These are phyloP conservation scores for Hypomyces perniciosus DNA, from an alignment of 2,329 filamentous ascomycete species.

Conservation along the genomic window DNA sequence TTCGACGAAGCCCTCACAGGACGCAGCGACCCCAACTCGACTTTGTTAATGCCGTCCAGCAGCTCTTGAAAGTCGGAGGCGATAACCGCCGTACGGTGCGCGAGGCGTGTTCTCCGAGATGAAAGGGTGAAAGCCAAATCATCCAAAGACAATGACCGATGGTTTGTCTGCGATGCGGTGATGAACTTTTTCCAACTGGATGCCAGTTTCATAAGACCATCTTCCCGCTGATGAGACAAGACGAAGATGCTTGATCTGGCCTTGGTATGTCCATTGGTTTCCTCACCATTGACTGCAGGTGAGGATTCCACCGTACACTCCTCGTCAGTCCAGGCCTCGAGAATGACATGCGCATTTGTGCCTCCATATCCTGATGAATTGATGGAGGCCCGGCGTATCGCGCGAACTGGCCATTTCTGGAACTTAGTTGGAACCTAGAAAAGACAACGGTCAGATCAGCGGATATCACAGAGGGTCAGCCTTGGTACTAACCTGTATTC, in stretches of 20 bases:
- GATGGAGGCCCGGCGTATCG: constrained; percentile 14
- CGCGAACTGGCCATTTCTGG: constrained; percentile 12
- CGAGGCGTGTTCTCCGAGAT: constrained; percentile 4
- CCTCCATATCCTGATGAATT: constrained; percentile 22
- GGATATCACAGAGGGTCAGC: neutral
- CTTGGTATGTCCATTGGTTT: neutral
- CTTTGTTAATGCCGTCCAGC: constrained; percentile 5
- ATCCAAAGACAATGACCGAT: constrained; percentile 4
- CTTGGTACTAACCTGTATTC: constrained; percentile 1
- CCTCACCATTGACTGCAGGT: neutral
- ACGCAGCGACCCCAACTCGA: constrained; percentile 5
- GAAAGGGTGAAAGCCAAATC: constrained; percentile 7
- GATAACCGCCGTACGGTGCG: constrained; percentile 4
- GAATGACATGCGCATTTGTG: constrained; percentile 18
- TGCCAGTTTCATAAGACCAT: constrained; percentile 7
- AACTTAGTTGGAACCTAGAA: constrained; percentile 14
- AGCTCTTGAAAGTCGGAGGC: constrained; percentile 6
- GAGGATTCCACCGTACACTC: neutral
- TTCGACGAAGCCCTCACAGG: constrained; percentile 2
- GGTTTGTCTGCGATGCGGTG: neutral
- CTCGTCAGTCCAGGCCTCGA: constrained; percentile 12
- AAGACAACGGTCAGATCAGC: neutral
- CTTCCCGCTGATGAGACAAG: constrained; percentile 7
- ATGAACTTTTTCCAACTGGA: constrained; percentile 6
- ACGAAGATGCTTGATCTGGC: constrained; percentile 6